These are phyloP conservation scores for Bruguiera parviflora DNA, from an alignment of 345 rosid genomes.

Conservation along the genomic window DNA sequence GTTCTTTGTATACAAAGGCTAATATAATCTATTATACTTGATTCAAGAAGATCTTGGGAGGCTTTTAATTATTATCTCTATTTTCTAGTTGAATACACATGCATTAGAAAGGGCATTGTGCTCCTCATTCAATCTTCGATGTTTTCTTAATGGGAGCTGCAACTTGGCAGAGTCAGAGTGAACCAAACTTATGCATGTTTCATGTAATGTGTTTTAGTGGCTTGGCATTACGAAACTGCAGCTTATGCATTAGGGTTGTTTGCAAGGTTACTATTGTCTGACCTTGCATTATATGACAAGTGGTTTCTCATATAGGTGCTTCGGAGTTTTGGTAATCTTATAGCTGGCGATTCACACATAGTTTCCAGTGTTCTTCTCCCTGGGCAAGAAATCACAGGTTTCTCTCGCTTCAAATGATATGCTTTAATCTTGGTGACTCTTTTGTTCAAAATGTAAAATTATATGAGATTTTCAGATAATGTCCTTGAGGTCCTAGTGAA, in stretches of 20 bases:
- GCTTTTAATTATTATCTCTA: not conserved
- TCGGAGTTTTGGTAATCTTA: slow-evolving; percentile 87
- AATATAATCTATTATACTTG: not conserved
- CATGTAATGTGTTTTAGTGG: too few species aligned
- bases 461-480: slow-evolving; percentile 43
- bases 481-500: slow-evolving; percentile 63
- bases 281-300: slow-evolving; percentile 19
- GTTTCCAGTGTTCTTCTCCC: slow-evolving; percentile 51
- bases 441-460: slow-evolving; percentile 18
- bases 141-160: too few species aligned
- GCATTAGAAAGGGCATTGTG: too few species aligned
- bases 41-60: not conserved
- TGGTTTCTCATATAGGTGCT: slow-evolving; percentile 48
- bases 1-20: not conserved
- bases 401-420: slow-evolving; percentile 19
- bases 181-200: too few species aligned
- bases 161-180: too few species aligned
- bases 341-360: slow-evolving; percentile 80
- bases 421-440: slow-evolving; percentile 8
- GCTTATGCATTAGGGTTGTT: not conserved
- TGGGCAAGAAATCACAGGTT: slow-evolving; percentile 66
- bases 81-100: too few species aligned
- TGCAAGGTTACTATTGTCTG: slow-evolving; percentile 3
- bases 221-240: not conserved
- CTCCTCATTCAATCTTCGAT: too few species aligned